Base-by-base conservation (phyloP, 805 yeast species). In the Kodamaea laetipori region DNA sequence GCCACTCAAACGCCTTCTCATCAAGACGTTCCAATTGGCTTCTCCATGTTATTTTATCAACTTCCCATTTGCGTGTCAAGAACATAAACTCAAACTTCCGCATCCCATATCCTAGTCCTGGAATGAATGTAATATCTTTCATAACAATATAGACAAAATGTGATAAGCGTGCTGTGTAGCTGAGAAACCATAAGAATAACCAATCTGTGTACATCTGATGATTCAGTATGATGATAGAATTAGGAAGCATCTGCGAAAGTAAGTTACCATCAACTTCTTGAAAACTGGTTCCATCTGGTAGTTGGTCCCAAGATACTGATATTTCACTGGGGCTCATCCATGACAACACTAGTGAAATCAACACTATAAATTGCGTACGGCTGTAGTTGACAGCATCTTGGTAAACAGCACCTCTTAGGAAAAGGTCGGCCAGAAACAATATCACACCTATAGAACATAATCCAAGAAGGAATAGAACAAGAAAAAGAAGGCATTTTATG, bases 131-230 rank as follows among this genome's bases (percentile, higher is more conserved):
- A 12, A 95, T 80, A 48, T 82, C 86, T 63, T 92, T 92, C 62
- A 90, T 71, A 47, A 89, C 77, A 46, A 92, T 89, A 53, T 75
- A 80, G 8, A 90, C 71, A 38, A 78, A 72, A 27, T 84, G 85
- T 5, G 84, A 78, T 33, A 82, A 62, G 12, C 73, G 62, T 10
- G 88, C 78, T 4, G 90, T 75, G 59, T 87, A 85, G 0, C 86
- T 71, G 15, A 86, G 47, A 80, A 87, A 92, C 99, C 99, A 92
- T 43, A 89, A 53, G 55, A 80, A 90, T 7, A 86, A 73, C 99
- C 99, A 92, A 60, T 92, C 99, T 3, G 92, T 81, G 61, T 92
- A 92, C 17, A 92, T 84, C 65, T 90, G 97, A 63, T 92, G 98
- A 59, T 92, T 92, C n/a, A 94, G 80, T 24, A 90, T 82, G 36